Evolutionary conservation across 2,329 filamentous ascomycete species (phyloP).

Genomic region (Rasamsonia emersonii): DNA sequence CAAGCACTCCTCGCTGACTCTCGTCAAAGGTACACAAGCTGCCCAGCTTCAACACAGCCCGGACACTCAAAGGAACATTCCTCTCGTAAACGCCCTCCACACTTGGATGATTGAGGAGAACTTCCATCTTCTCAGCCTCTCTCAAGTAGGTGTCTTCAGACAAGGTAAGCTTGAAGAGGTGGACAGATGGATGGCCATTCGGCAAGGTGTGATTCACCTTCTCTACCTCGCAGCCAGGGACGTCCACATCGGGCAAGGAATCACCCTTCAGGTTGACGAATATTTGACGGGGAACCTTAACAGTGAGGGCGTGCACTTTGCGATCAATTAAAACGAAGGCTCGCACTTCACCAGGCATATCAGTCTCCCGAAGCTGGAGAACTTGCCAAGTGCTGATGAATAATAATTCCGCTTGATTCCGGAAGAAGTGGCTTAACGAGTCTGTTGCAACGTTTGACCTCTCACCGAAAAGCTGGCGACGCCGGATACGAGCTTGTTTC

Average conservation of each 20-base stretch:
- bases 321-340: constrained; percentile 89
- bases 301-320: constrained; percentile 79
- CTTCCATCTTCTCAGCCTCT: constrained; percentile 71
- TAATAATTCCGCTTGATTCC: constrained; percentile 81
- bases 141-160: constrained; percentile 79
- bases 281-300: constrained; percentile 80
- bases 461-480: constrained; percentile 89
- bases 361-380: constrained; percentile 73
- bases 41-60: constrained; percentile 81
- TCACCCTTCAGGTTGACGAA: constrained; percentile 87
- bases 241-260: constrained; percentile 78
- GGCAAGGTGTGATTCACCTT: constrained; percentile 90
- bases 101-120: constrained; percentile 82
- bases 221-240: constrained; percentile 78
- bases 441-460: constrained; percentile 54
- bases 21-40: constrained; percentile 92
- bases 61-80: constrained; percentile 75
- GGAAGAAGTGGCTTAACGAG: constrained; percentile 64
- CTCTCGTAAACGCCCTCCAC: constrained; percentile 97
- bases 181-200: constrained; percentile 86
- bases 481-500: constrained; percentile 74
- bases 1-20: constrained; percentile 78
- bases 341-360: constrained; percentile 74
- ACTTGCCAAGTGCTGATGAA: constrained; percentile 95
- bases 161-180: constrained; percentile 90